These are phyloP conservation scores for Aschersonia sp. DNA, from an alignment of 2,329 filamentous ascomycete species.

Conservation along the genomic window DNA sequence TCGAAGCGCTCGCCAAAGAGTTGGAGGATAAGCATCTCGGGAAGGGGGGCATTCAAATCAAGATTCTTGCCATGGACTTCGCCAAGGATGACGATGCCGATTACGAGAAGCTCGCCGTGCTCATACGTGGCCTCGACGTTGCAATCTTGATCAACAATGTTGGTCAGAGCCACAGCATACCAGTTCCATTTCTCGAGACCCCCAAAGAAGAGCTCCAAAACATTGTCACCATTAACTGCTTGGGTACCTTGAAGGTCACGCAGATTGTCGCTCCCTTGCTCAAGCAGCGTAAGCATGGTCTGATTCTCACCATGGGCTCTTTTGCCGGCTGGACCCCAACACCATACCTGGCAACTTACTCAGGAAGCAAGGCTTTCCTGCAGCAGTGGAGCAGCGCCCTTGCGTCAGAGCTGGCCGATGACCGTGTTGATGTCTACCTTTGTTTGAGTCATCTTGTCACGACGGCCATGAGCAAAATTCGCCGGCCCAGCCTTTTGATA, in stretches of 20 bases:
- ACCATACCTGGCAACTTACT: constrained; percentile 88
- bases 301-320: constrained; percentile 94
- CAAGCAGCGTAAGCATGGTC: constrained; percentile 66
- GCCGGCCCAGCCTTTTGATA: constrained; percentile 60
- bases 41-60: constrained; percentile 46
- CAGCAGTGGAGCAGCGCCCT: constrained; percentile 90
- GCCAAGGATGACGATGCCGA: constrained; percentile 63
- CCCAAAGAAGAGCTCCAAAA: constrained; percentile 64
- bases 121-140: constrained; percentile 62
- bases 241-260: constrained; percentile 78
- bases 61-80: constrained; percentile 85
- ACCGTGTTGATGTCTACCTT: constrained; percentile 79
- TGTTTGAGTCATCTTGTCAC: constrained; percentile 88
- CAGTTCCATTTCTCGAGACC: constrained; percentile 76
- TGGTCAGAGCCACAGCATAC: constrained; percentile 84
- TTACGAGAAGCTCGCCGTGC: constrained; percentile 56
- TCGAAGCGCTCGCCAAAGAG: constrained; percentile 61
- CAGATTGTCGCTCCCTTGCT: constrained; percentile 75
- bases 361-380: constrained; percentile 93
- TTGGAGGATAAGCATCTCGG: constrained; percentile 55
- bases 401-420: constrained; percentile 63
- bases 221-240: constrained; percentile 92
- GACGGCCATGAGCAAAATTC: constrained; percentile 93
- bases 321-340: constrained; percentile 89
- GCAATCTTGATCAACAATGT: constrained; percentile 94